These are phyloP conservation scores for Voacanga thouarsii DNA, from an alignment of 257 asterid genomes.

Conservation along the genomic window DNA sequence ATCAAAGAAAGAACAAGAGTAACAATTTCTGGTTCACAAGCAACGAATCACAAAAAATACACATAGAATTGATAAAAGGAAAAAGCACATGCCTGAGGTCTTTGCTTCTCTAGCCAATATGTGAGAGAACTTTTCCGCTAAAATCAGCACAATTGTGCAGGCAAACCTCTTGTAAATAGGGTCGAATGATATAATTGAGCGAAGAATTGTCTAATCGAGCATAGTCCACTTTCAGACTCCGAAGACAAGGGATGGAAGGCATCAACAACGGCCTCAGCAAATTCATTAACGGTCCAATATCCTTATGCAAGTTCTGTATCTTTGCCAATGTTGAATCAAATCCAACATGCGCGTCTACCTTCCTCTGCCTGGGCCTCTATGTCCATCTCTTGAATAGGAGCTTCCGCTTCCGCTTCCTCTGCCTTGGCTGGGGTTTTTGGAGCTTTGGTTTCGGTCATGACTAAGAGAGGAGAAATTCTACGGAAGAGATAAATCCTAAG, in stretches of 20 bases:
- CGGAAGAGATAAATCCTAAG: too few species aligned
- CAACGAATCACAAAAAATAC: not conserved
- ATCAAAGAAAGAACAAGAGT: not conserved
- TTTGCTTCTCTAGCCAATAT: slow-evolving; percentile 61
- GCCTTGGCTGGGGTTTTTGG: too few species aligned
- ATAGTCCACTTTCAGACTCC: slow-evolving; percentile 78
- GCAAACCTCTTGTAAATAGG: slow-evolving; percentile 66
- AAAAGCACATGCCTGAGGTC: slow-evolving; percentile 58
- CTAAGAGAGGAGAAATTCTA: too few species aligned
- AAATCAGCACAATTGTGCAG: slow-evolving; percentile 74
- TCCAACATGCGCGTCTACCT: too few species aligned
- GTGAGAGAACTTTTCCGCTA: slow-evolving; percentile 72
- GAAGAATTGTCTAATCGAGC: slow-evolving; percentile 78
- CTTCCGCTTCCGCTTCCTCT: too few species aligned
- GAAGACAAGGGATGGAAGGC: slow-evolving; percentile 51
- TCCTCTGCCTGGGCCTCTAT: too few species aligned
- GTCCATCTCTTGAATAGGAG: too few species aligned
- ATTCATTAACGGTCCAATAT: slow-evolving; percentile 64
- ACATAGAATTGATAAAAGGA: slow-evolving; percentile 3
- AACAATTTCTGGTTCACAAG: not conserved
- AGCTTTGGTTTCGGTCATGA: too few species aligned
- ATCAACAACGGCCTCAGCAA: slow-evolving; percentile 66
- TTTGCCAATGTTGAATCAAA: too few species aligned
- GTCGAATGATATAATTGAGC: too few species aligned
- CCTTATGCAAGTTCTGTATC: too few species aligned